Evolutionary conservation across 345 rosid genomes (phyloP).

Genomic region (Corymbia maculata): DNA sequence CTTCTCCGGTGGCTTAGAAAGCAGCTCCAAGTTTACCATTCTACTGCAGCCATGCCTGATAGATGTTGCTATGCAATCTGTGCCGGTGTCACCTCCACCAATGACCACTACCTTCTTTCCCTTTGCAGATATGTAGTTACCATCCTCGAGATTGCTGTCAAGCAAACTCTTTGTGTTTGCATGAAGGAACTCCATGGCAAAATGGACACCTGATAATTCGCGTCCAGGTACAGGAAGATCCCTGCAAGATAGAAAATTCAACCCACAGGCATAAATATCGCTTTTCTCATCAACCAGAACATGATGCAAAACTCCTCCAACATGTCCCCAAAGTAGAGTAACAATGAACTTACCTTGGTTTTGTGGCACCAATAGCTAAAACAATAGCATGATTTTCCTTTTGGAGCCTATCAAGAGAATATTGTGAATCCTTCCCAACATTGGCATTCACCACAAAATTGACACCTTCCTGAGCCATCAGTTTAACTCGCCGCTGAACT

Average conservation of each 20-base stretch:
- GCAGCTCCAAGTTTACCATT: constrained; percentile 82
- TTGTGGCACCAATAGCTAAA: constrained; percentile 93
- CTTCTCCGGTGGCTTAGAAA: constrained; percentile 74
- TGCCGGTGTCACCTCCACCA: constrained; percentile 99
- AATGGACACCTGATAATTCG: constrained; percentile 81
- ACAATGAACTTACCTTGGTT: constrained; percentile 55
- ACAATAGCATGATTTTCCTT: constrained; percentile 79
- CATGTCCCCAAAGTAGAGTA: neutral
- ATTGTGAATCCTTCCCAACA: constrained; percentile 70
- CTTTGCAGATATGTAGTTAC: constrained; percentile 80
- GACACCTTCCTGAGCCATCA: constrained; percentile 87
- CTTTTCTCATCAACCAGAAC: neutral
- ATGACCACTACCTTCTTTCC: constrained; percentile 94
- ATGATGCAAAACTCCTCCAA: neutral
- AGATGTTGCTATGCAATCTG: constrained; percentile 97
- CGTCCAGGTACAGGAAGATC: constrained; percentile 97
- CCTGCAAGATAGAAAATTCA: constrained; percentile 35
- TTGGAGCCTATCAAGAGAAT: constrained; percentile 62
- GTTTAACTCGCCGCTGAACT: constrained; percentile 88
- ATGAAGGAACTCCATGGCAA: constrained; percentile 98
- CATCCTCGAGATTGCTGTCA: constrained; percentile 78
- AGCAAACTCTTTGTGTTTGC: constrained; percentile 95
- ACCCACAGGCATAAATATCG: neutral
- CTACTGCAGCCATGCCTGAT: constrained; percentile 87
- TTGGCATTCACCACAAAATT: constrained; percentile 85